These are phyloP conservation scores for Cadophora luteo-olivacea DNA, from an alignment of 2,329 filamentous ascomycete genomes.

Conservation along the genomic window DNA sequence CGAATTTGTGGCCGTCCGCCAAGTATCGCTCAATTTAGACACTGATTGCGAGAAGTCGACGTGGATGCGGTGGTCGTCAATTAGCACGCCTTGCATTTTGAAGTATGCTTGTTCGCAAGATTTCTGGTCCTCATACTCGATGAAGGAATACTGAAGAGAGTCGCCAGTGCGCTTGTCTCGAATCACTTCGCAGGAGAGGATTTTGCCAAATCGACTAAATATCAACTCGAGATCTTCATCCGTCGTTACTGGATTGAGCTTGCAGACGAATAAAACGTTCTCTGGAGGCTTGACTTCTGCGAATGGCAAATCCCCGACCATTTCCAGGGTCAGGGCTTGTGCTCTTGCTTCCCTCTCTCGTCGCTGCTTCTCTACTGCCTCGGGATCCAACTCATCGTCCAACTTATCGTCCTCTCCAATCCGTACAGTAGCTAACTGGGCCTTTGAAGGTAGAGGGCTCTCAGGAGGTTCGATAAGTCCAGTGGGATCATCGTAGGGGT, in stretches of 20 bases:
- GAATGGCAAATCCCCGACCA: constrained; percentile 97
- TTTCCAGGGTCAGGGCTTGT: constrained; percentile 92
- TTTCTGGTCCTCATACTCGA: constrained; percentile 92
- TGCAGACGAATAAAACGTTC: constrained; percentile 98
- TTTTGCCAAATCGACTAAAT: constrained; percentile 95
- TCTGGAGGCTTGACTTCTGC: constrained; percentile 97
- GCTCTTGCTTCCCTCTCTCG: constrained; percentile 90
- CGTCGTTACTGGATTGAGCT: constrained; percentile 94
- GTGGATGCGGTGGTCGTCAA: constrained; percentile 96
- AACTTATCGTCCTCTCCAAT: constrained; percentile 89
- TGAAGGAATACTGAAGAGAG: constrained; percentile 96
- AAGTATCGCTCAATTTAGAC: constrained; percentile 84
- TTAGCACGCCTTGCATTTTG: constrained; percentile 98
- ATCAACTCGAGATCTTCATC: constrained; percentile 95
- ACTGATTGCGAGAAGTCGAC: constrained; percentile 99
- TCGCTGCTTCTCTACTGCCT: constrained; percentile 77
- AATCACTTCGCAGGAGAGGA: constrained; percentile 95
- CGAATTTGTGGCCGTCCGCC: constrained; percentile 83
- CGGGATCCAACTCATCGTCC: constrained; percentile 77
- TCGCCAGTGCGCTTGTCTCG: constrained; percentile 93
- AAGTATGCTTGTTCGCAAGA: constrained; percentile 96
- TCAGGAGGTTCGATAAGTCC: constrained; percentile 78
- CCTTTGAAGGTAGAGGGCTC: constrained; percentile 81
- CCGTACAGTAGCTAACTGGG: constrained; percentile 87
- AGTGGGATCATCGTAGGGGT: constrained; percentile 84